Evolutionary conservation across 352 stramenopile genomes (phyloP).

Genomic region (Phytopythium litorale): DNA sequence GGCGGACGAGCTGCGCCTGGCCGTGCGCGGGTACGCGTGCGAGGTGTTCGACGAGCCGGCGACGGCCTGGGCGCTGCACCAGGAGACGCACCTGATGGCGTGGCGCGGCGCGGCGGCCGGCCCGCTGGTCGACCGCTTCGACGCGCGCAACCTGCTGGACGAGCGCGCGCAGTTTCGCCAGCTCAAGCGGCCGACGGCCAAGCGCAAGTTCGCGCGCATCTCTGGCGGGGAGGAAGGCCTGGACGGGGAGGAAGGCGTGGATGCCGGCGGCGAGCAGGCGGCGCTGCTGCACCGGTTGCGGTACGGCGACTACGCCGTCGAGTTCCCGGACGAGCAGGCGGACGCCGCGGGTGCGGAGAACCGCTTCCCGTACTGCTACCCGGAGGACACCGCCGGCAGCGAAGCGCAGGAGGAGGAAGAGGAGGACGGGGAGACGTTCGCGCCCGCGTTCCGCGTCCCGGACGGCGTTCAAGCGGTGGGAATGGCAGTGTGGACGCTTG

Average conservation of each 20-base stretch:
- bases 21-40: slow-evolving; percentile 43
- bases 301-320: slow-evolving; percentile 39
- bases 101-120: slow-evolving; percentile 34
- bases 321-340: slow-evolving; percentile 24
- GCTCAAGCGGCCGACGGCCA: slow-evolving; percentile 27
- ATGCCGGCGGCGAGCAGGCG: slow-evolving; percentile 4
- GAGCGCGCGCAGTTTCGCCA: slow-evolving; percentile 42
- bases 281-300: slow-evolving; percentile 36
- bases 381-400: slow-evolving; percentile 19
- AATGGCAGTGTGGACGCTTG: neutral
- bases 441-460: slow-evolving; percentile 23
- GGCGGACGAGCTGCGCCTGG: slow-evolving; percentile 16
- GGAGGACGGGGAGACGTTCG: slow-evolving; percentile 21
- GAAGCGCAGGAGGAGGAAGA: slow-evolving; percentile 13
- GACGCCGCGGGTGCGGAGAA: slow-evolving; percentile 19
- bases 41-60: slow-evolving; percentile 46
- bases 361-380: slow-evolving; percentile 41
- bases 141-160: slow-evolving; percentile 58
- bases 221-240: neutral
- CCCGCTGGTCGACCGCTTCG: slow-evolving; percentile 53
- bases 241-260: neutral
- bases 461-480: slow-evolving; percentile 23
- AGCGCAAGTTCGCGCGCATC: neutral
- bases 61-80: slow-evolving; percentile 43
- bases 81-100: slow-evolving; percentile 50